Conservation (phyloP, 2,329 filamentous ascomycete species). For the Verruconis gallopava region DNA sequence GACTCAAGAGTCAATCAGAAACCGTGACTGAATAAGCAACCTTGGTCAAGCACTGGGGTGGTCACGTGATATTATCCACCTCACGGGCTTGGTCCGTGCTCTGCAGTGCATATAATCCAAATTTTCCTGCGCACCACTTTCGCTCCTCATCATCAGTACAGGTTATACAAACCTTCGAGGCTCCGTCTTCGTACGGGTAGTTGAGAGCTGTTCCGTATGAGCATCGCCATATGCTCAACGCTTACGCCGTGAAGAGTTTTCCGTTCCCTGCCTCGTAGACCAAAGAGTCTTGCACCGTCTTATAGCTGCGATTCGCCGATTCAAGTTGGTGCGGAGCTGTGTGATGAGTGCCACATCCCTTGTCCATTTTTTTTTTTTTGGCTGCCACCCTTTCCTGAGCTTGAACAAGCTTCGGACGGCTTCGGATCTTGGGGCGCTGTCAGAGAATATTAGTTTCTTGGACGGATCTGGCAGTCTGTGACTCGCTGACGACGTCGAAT, state of each 20-base stretch:
- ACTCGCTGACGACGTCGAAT: too few relatives aligned
- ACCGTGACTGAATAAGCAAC: too few relatives aligned
- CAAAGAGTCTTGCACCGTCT: conserved; percentile 3
- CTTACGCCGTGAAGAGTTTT: conserved; percentile 7
- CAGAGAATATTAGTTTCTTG: too few relatives aligned
- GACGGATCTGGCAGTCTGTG: too few relatives aligned
- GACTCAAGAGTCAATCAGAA: neutral
- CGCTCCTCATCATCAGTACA: neutral
- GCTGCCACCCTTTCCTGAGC: too few relatives aligned
- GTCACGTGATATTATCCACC: too few relatives aligned
- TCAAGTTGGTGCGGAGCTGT: conserved; percentile 7
- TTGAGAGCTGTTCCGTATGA: conserved; percentile 7
- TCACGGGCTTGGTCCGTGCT: too few relatives aligned
- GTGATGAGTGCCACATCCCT: conserved; percentile 6
- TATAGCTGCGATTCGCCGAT: conserved; percentile 7
- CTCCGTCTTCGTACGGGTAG: conserved; percentile 6
- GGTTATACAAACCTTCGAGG: conserved; percentile 7
- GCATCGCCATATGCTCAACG: conserved; percentile 5
- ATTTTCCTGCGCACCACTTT: neutral
- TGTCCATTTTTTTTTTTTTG: too few relatives aligned
- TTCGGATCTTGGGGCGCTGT: too few relatives aligned
- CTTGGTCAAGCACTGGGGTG: too few relatives aligned
- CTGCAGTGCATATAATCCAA: too few relatives aligned
- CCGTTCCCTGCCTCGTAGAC: conserved; percentile 9
- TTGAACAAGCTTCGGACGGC: too few relatives aligned